These are phyloP conservation scores for Ustilago hordei DNA, from an alignment of 1,284 basidiomycete genomes.

Conservation along the genomic window DNA sequence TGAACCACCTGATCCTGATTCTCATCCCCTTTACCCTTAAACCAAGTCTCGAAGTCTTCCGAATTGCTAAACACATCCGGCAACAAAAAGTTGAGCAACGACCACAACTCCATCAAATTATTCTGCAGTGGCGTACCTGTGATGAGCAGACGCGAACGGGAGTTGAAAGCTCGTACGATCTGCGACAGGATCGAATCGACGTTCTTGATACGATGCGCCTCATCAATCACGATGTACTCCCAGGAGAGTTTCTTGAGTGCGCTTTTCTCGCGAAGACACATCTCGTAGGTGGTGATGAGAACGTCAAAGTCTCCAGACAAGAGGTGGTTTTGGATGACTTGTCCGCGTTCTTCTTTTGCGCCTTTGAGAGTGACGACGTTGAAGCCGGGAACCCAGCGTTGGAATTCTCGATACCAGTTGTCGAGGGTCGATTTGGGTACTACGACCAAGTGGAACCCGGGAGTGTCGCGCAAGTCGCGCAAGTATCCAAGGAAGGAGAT, in stretches of 20 bases:
- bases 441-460: constrained; percentile 91
- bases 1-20: constrained; percentile 86
- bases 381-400: constrained; percentile 87
- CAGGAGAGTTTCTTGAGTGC: constrained; percentile 94
- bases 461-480: constrained; percentile 81
- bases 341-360: constrained; percentile 86
- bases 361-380: constrained; percentile 85
- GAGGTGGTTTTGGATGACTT: constrained; percentile 82
- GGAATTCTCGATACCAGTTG: constrained; percentile 96
- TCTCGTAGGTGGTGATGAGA: constrained; percentile 96
- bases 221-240: constrained; percentile 98
- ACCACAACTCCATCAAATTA: constrained; percentile 96
- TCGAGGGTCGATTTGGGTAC: constrained; percentile 98
- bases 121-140: constrained; percentile 98
- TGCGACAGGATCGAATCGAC: constrained; percentile 95
- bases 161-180: constrained; percentile 91
- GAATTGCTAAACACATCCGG: constrained; percentile 72
- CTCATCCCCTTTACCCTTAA: constrained; percentile 75
- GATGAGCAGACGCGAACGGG: constrained; percentile 89
- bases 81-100: constrained; percentile 84
- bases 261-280: constrained; percentile 93
- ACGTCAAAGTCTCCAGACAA: constrained; percentile 92
- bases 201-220: constrained; percentile 99
- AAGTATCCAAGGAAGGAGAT: constrained; percentile 97
- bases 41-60: constrained; percentile 78